Percentiles rank a stretch among this genome's conserved stretches.
Evolutionary conservation across 1,284 basidiomycete species (phyloP).

Genomic region (Leccinum huronense): DNA sequence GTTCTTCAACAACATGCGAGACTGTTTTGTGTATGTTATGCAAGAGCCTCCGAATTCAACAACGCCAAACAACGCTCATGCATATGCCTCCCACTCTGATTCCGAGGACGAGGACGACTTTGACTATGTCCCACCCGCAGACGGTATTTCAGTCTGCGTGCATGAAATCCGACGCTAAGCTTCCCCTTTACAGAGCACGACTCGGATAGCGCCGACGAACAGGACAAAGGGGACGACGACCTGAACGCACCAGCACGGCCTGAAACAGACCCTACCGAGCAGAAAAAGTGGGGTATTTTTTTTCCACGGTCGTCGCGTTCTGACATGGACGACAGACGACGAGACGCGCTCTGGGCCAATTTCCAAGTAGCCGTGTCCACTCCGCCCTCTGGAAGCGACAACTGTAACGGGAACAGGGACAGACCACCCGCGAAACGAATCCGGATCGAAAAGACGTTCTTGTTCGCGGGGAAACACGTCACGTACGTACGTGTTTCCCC

Average conservation of each 20-base stretch:
- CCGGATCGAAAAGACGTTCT: conserved; percentile 64
- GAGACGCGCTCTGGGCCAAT: conserved; percentile 56
- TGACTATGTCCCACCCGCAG: conserved; percentile 60
- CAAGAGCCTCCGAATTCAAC: conserved; percentile 27
- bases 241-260: neutral
- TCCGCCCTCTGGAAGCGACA: conserved; percentile 4
- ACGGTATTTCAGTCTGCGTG: conserved; percentile 26
- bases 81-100: conserved; percentile 22
- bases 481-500: conserved; percentile 46
- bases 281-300: conserved; percentile 42
- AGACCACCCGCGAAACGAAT: conserved; percentile 41
- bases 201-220: conserved; percentile 37
- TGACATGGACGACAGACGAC: conserved; percentile 21
- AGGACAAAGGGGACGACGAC: conserved; percentile 21
- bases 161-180: neutral
- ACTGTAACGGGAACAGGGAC: neutral
- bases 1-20: neutral
- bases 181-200: conserved; percentile 36
- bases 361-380: conserved; percentile 56
- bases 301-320: neutral
- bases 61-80: conserved; percentile 25
- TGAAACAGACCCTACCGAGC: conserved; percentile 38
- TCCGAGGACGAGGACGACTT: conserved; percentile 65
- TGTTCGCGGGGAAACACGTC: conserved; percentile 73
- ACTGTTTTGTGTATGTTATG: conserved; percentile 16